Conservation (phyloP, 1,139 yeast genomes). For the Kodamaea fungicola region DNA sequence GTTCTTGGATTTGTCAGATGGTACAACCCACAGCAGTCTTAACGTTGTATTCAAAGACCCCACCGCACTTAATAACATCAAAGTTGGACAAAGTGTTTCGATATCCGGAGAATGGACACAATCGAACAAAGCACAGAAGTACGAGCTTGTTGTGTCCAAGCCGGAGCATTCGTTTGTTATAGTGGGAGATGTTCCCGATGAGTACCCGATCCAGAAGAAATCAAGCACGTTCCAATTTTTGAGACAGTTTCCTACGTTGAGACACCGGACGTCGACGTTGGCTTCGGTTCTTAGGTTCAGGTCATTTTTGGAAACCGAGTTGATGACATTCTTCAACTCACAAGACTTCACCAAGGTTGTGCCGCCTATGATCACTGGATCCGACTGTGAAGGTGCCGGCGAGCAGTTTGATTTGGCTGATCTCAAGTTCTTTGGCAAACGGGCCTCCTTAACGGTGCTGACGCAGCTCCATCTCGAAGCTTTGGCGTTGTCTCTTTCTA, state of each 20-base stretch:
- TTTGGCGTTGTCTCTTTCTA: conserved; percentile 64
- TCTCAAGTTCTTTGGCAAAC: conserved; percentile 57
- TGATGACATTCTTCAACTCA: conserved; percentile 53
- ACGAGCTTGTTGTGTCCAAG: conserved; percentile 29
- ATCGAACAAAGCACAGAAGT: conserved; percentile 26
- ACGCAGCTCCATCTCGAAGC: conserved; percentile 90
- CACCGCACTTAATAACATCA: conserved; percentile 21
- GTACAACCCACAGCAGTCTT: conserved; percentile 53
- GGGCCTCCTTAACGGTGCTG: conserved; percentile 79
- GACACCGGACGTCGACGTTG: conserved; percentile 69
- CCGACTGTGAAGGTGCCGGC: conserved; percentile 98
- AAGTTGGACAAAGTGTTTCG: conserved; percentile 41
- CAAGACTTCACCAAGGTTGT: conserved; percentile 65
- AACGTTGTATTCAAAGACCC: conserved; percentile 54
- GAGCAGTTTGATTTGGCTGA: conserved; percentile 63
- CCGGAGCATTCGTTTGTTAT: conserved; percentile 23
- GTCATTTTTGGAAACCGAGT: conserved; percentile 56
- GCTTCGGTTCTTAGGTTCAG: conserved; percentile 70
- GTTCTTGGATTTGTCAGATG: conserved; percentile 79
- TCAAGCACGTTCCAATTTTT: conserved; percentile 62
- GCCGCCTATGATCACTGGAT: conserved; percentile 82
- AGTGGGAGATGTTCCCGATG: conserved; percentile 55
- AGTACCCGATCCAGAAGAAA: conserved; percentile 84
- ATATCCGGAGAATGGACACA: conserved; percentile 33
- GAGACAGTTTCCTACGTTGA: conserved; percentile 66